phyloP scores from a whole-genome alignment of 2,329 filamentous ascomycete species.

The Paramyrothecium sp. region DNA sequence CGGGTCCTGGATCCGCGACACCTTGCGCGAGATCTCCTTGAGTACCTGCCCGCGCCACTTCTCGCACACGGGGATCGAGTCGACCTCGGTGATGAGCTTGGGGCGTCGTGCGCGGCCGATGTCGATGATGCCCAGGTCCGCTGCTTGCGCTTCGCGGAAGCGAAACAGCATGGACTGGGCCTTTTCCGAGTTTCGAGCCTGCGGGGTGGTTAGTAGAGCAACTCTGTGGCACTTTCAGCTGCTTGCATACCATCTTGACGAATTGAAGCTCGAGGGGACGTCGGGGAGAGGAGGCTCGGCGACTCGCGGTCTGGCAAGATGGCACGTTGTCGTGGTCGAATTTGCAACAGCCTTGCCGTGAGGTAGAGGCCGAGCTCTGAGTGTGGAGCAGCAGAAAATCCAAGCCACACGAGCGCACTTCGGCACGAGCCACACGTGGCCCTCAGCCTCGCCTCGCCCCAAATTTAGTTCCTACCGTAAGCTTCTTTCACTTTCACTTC shows the following conservation, averaged over 20 bases:
- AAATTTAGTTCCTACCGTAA: background rate
- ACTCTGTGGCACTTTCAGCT: background rate
- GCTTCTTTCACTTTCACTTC: background rate
- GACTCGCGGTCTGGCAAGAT: conserved; percentile 5
- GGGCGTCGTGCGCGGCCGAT: conserved; percentile 85
- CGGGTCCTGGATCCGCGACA: conserved; percentile 90
- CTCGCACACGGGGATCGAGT: conserved; percentile 82
- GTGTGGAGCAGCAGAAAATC: background rate
- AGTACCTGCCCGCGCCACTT: conserved; percentile 98
- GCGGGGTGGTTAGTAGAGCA: accelerated
- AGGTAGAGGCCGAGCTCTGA: background rate
- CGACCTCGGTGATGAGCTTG: conserved; percentile 84
- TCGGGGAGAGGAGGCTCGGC: background rate
- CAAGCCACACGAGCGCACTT: conserved; percentile 7
- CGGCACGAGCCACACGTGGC: conserved; percentile 11
- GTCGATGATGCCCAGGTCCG: conserved; percentile 94
- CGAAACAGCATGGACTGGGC: conserved; percentile 99
- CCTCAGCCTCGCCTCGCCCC: background rate
- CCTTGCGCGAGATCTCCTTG: conserved; percentile 95
- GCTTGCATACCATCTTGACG: conserved; percentile 23
- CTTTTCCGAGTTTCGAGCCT: conserved; percentile 98
- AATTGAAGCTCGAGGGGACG: conserved; percentile 7
- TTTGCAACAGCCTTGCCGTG: conserved; percentile 24
- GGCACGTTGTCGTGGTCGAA: conserved; percentile 16
- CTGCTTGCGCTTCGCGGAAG: conserved; percentile 96